Evolutionary conservation across 1,284 basidiomycete genomes (phyloP).

Genomic region (Ganoderma lingzhi): DNA sequence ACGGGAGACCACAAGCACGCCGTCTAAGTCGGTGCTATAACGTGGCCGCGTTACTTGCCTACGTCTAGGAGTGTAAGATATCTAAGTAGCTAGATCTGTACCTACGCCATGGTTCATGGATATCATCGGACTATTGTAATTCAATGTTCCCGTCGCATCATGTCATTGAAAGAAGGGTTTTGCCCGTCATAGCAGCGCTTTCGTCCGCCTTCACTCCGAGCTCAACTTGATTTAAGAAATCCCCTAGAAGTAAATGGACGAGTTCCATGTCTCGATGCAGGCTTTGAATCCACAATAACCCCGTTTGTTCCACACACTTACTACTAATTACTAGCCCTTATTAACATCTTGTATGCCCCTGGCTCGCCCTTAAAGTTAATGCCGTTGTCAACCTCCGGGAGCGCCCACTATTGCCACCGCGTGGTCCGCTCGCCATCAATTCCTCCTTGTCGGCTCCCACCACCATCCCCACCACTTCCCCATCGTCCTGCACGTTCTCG

Average conservation of each 20-base stretch:
- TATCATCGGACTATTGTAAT: conserved; percentile 2
- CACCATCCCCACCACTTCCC: conserved; percentile 22
- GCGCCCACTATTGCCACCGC: conserved; percentile 28
- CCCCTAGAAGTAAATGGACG: background rate
- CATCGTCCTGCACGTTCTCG: conserved; percentile 33
- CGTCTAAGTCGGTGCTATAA: background rate
- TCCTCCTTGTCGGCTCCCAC: conserved; percentile 33
- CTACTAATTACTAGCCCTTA: background rate
- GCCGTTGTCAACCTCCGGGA: conserved; percentile 30
- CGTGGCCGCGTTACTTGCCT: background rate
- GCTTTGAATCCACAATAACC: conserved; percentile 5
- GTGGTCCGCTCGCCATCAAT: conserved; percentile 31
- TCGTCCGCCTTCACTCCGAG: background rate
- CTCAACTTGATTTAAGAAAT: background rate
- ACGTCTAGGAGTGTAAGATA: background rate
- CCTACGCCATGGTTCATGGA: conserved; percentile 1
- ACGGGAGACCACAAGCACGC: conserved; percentile 13
- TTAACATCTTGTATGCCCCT: conserved; percentile 5
- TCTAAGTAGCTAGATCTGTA: background rate
- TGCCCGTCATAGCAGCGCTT: background rate
- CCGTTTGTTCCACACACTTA: conserved; percentile 17
- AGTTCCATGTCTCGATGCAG: background rate
- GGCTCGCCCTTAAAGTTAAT: conserved; percentile 1
- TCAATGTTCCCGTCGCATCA: background rate
- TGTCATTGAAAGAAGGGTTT: background rate